Percentiles rank a stretch among this genome's conserved stretches.
These are phyloP conservation scores for Inonotus obliquus DNA, from an alignment of 1,284 basidiomycete genomes.

Conservation along the genomic window DNA sequence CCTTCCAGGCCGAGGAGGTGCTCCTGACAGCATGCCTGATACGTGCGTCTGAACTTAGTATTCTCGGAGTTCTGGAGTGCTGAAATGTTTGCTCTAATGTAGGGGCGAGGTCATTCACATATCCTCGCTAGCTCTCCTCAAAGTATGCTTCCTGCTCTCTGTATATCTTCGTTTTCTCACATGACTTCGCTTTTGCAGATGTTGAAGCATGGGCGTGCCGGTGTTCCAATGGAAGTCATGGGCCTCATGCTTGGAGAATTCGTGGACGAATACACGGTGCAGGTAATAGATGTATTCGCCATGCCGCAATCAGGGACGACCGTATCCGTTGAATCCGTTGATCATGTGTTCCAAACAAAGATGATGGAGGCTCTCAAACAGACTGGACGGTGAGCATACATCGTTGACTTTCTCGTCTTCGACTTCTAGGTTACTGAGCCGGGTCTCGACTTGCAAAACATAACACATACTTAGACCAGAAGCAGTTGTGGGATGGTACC, in stretches of 20 bases:
- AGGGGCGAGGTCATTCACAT: constrained; percentile 98
- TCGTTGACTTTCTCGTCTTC: constrained; percentile 1
- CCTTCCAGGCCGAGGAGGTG: constrained; percentile 1
- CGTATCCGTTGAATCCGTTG: constrained; percentile 97
- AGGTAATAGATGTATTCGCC: constrained; percentile 98
- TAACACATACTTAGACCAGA: constrained; percentile 64
- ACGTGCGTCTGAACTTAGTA: constrained; percentile 18
- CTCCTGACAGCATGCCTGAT: constrained; percentile 19
- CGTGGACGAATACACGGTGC: constrained; percentile 97
- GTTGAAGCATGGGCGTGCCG: constrained; percentile 98
- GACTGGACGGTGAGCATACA: constrained; percentile 77
- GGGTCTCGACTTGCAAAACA: constrained; percentile 1
- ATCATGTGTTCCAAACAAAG: constrained; percentile 98
- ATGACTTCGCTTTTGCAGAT: constrained; percentile 57
- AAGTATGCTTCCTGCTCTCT: constrained; percentile 48
- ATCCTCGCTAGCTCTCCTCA: constrained; percentile 88
- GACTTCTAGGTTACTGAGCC: background rate
- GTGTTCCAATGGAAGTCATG: constrained; percentile 99
- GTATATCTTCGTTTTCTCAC: constrained; percentile 1
- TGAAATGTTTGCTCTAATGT: background rate
- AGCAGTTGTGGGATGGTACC: constrained; percentile 99
- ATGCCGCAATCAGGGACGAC: constrained; percentile 99
- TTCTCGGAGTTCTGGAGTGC: background rate
- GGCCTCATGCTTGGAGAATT: constrained; percentile 99
- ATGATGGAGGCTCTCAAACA: constrained; percentile 99